phyloP scores from a whole-genome alignment of 83 land plant species.

The Picea mariana region DNA sequence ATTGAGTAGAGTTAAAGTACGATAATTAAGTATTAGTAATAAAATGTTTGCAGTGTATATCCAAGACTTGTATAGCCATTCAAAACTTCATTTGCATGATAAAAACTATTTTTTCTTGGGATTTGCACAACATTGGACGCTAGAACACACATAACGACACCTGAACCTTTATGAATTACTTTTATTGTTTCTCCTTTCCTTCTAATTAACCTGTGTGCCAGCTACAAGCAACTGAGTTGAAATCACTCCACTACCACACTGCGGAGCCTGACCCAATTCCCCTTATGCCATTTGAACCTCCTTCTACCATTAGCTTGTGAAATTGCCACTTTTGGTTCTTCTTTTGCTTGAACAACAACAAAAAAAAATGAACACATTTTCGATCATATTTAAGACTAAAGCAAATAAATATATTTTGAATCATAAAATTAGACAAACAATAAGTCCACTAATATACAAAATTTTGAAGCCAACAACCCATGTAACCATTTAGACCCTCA shows the following conservation, averaged over 20 bases:
- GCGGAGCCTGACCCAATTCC: constrained; percentile 8
- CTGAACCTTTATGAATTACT: constrained; percentile 81
- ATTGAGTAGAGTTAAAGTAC: no score
- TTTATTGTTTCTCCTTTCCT: constrained; percentile 82
- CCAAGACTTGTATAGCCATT: no score
- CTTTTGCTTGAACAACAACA: constrained; percentile 59
- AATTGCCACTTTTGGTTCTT: constrained; percentile 79
- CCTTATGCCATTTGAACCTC: constrained; percentile 38
- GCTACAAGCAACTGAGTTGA: constrained; percentile 73
- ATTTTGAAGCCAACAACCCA: no score
- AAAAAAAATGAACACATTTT: no score
- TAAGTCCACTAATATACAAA: no score
- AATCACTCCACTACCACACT: constrained; percentile 15
- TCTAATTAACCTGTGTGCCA: constrained; percentile 85
- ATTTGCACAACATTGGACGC: constrained; percentile 39
- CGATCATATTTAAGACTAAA: constrained; percentile 10
- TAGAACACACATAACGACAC: constrained; percentile 72
- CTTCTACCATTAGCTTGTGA: constrained; percentile 66
- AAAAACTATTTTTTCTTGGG: no score
- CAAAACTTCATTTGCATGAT: no score
- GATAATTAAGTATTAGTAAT: no score
- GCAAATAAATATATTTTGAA: no score
- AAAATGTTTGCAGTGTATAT: no score
- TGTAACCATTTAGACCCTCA: no score
- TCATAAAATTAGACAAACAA: no score